Evolutionary conservation across 2,329 filamentous ascomycete species (phyloP).

Genomic region (Ampelomyces quisqualis): DNA sequence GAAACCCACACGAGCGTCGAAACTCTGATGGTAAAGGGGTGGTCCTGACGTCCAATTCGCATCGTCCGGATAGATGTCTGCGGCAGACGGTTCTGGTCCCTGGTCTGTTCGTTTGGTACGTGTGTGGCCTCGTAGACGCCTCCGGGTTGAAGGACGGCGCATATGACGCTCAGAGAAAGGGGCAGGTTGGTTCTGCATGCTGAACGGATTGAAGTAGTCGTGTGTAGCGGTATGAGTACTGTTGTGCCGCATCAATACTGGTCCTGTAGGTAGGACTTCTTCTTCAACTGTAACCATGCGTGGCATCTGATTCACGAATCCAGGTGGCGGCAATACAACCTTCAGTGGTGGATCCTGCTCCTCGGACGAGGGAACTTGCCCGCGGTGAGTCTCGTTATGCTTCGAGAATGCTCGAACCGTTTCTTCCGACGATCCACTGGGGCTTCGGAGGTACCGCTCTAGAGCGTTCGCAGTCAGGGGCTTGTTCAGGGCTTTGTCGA

Average conservation of each 20-base stretch:
- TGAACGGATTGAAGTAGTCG: slow-evolving; percentile 1
- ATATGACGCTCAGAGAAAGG: slow-evolving; percentile 2
- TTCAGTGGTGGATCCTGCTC: slow-evolving; percentile 4
- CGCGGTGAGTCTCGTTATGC: not conserved
- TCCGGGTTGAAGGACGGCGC: slow-evolving; percentile 3
- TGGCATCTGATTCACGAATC: slow-evolving; percentile 7
- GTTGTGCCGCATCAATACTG: not conserved
- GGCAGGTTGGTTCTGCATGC: slow-evolving; percentile 5
- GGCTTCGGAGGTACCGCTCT: slow-evolving; percentile 15
- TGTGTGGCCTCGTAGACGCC: slow-evolving; percentile 9
- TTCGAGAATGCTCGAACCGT: not conserved
- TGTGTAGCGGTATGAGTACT: not conserved
- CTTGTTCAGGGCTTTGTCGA: slow-evolving; percentile 20
- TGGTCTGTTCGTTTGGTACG: slow-evolving; percentile 31
- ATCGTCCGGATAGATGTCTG: slow-evolving; percentile 38
- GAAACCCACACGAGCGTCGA: not conserved
- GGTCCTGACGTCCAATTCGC: slow-evolving; percentile 10
- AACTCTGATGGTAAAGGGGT: not conserved
- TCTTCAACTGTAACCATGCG: slow-evolving; percentile 8
- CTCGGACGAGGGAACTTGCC: not conserved
- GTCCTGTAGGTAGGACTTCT: not conserved
- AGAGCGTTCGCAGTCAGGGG: slow-evolving; percentile 23
- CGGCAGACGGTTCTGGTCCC: slow-evolving; percentile 31
- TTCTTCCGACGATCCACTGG: slow-evolving; percentile 1
- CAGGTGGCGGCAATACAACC: slow-evolving; percentile 12